Evolutionary conservation across 1,284 basidiomycete species (phyloP).

Genomic region (Ganoderma resinaceum): DNA sequence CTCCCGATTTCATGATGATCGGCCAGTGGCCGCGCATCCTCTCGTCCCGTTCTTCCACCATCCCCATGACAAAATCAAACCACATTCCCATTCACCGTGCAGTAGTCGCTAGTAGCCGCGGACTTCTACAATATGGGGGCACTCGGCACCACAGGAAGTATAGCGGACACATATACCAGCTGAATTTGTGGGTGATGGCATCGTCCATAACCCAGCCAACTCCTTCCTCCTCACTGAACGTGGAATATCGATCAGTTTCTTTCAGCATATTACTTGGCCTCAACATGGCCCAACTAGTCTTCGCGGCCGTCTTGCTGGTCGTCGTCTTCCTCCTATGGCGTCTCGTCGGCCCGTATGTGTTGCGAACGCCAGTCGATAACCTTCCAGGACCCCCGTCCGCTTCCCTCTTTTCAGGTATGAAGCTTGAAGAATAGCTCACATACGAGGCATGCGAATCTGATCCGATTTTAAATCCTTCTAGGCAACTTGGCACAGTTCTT

Average conservation of each 20-base stretch:
- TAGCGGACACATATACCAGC: neutral
- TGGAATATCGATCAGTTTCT: neutral
- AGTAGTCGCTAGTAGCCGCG: neutral
- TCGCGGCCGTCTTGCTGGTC: neutral
- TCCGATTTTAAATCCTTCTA: neutral
- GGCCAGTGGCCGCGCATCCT: no score
- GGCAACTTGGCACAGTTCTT: conserved; percentile 13
- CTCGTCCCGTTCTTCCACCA: no score
- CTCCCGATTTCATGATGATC: neutral
- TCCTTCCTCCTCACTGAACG: neutral
- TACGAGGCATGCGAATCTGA: neutral
- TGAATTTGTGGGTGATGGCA: no score
- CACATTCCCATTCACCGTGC: no score
- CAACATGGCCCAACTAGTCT: neutral
- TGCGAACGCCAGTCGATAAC: conserved; percentile 14
- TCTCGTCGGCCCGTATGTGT: conserved; percentile 9
- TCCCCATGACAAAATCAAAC: no score
- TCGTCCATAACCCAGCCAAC: no score
- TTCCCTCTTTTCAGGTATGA: conserved; percentile 12
- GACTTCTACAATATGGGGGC: neutral
- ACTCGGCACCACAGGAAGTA: neutral
- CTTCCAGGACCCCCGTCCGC: conserved; percentile 14
- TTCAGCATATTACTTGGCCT: neutral
- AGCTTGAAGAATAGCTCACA: neutral
- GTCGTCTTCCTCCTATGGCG: conserved; percentile 5